Evolutionary conservation across 768 basidiomycete species (phyloP), one percentile per base, ranked within the genome.

Genomic region (Hypsizygus marmoreus): DNA sequence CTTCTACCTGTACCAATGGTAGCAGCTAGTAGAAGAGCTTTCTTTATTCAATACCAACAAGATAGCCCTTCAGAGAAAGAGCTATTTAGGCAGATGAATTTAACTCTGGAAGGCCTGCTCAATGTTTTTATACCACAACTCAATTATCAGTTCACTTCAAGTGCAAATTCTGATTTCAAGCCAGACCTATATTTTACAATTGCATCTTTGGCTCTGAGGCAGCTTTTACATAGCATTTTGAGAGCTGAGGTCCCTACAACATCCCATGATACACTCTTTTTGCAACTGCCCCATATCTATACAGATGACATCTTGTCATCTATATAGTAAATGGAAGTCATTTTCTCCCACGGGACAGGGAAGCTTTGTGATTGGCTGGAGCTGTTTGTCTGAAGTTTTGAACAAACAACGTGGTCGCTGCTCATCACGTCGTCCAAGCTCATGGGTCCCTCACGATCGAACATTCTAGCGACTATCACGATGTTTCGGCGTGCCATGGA

Each of bases 1-100:
- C 44, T 55, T 22, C 26, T 51, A 9, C 50, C 50, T 16, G 38
- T 42, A 10, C 50, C 47, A 36, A 37, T 43, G 40, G 24, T 43
- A n/a, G 22, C 41, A 16, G 30, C 40, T 6, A 49, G 44, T 16
- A 40, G 44, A 24, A 35, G 45, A 22, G 25, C 19, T 20, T 51
- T 51, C 34, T 51, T 45, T 29, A 17, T 51, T 3, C 38, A 47
- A 14, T 51, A 33, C 20, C 50, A 46, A 30, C 38, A 35, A 32
- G 39, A 51, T 9, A 47, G 32, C 19, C 50, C 50, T 6, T 41
- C 50, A 14, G 25, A 42, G 39, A 14, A 17, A 12, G 33, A 46
- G 23, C 28, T 51, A 12, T 47, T 46, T 37, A 40, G 42, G 17
- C 50, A 51, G 26, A 46, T 51, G 50, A 35, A 36, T 26, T 30